Conservation (phyloP, 108 stramenopile species). For the Conticribra guillardii region DNA sequence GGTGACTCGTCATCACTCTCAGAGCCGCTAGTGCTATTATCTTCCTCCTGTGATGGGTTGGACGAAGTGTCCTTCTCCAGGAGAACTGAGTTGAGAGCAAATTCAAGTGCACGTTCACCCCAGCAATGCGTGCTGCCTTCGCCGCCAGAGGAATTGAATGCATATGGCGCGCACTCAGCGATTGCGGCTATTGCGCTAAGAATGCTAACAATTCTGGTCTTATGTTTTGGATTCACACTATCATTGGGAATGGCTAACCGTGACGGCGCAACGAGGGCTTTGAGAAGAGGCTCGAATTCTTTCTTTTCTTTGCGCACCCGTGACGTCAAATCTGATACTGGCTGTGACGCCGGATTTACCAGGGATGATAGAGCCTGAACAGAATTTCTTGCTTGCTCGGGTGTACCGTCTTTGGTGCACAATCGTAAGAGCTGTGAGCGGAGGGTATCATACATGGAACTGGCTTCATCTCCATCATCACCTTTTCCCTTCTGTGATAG, state of each 20-base stretch:
- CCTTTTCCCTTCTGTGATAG: neutral
- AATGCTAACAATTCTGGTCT: conserved; percentile 53
- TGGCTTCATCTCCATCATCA: conserved; percentile 34
- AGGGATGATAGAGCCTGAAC: conserved; percentile 67
- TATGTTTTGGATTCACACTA: conserved; percentile 46
- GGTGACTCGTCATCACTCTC: conserved; percentile 49
- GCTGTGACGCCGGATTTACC: conserved; percentile 37
- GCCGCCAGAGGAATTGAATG: conserved; percentile 53
- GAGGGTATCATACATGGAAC: conserved; percentile 26
- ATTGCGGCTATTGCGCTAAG: conserved; percentile 74
- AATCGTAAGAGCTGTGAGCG: conserved; percentile 55
- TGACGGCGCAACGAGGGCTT: conserved; percentile 65
- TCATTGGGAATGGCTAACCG: conserved; percentile 53
- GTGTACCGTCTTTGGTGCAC: conserved; percentile 72
- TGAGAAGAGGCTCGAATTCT: conserved; percentile 59
- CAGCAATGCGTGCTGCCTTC: conserved; percentile 32
- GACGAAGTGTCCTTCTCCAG: conserved; percentile 46
- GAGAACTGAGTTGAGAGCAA: conserved; percentile 67
- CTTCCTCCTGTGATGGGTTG: conserved; percentile 31
- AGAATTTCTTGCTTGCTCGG: conserved; percentile 86
- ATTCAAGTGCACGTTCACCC: conserved; percentile 63
- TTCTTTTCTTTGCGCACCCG: conserved; percentile 38
- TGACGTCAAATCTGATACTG: conserved; percentile 26
- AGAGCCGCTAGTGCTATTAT: conserved; percentile 40
- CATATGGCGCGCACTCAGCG: conserved; percentile 66